A percentile compares a stretch with the other conserved stretches of the same genome.
These are phyloP conservation scores for Allantophomopsis lycopodina DNA, from an alignment of 2,329 filamentous ascomycete species.

Conservation along the genomic window DNA sequence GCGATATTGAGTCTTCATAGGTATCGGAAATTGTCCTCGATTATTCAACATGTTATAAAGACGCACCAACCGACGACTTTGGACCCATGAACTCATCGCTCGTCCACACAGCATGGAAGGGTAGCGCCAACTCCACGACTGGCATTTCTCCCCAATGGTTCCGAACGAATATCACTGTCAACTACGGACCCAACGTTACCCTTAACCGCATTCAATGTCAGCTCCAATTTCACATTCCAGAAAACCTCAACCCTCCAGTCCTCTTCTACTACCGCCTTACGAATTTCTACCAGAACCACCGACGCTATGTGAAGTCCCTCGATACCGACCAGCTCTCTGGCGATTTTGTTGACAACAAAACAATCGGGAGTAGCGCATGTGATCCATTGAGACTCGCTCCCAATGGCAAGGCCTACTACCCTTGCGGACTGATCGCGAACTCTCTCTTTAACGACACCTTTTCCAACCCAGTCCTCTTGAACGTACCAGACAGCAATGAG, in stretches of 20 bases:
- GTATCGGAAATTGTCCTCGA: conserved; percentile 86
- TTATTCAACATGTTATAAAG: conserved; percentile 62
- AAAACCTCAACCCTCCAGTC: conserved; percentile 68
- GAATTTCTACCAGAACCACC: conserved; percentile 98
- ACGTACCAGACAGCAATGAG: conserved; percentile 27
- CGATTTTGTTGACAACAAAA: conserved; percentile 38
- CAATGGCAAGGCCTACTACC: conserved; percentile 63
- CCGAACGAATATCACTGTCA: conserved; percentile 22
- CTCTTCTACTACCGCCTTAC: conserved; percentile 91
- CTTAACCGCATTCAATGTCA: conserved; percentile 42
- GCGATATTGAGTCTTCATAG: conserved; percentile 25
- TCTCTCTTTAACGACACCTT: conserved; percentile 96
- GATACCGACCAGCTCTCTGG: conserved; percentile 75
- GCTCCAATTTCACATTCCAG: conserved; percentile 66
- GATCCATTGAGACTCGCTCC: conserved; percentile 52
- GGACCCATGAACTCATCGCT: conserved; percentile 37
- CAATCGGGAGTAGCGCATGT: conserved; percentile 59
- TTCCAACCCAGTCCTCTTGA: conserved; percentile 45
- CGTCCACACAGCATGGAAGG: conserved; percentile 61
- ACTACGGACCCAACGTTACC: conserved; percentile 22
- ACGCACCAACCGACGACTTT: conserved; percentile 34
- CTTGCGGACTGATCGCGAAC: conserved; percentile 92
- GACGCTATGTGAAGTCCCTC: conserved; percentile 86
- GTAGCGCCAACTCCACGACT: conserved; percentile 21
- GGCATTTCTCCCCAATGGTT: conserved; percentile 5